Conservation (phyloP, 345 rosid genomes). For the Capsella bursapastoris region DNA sequence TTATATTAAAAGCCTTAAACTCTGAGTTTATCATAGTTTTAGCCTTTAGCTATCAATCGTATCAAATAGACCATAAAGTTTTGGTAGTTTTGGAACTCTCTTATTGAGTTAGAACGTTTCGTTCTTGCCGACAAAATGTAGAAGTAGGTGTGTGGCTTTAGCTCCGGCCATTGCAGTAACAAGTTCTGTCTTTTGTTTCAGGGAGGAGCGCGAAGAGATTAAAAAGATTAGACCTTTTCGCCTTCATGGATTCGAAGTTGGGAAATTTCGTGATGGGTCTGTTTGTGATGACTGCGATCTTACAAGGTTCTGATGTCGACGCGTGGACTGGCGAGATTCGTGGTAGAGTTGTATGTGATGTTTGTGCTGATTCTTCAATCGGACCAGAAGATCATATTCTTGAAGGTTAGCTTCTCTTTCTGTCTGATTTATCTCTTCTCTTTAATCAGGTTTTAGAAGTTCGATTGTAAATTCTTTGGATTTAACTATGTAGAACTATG, state of each 20-base stretch:
- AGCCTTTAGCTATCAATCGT: background rate
- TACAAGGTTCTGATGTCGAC: slow-evolving; percentile 46
- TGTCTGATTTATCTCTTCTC: background rate
- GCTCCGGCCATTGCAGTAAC: slow-evolving; percentile 26
- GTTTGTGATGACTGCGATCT: slow-evolving; percentile 42
- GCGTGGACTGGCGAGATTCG: slow-evolving; percentile 97
- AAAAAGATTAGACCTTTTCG: slow-evolving; percentile 13
- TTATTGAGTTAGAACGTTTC: background rate
- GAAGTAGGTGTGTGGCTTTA: background rate
- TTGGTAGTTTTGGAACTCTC: background rate
- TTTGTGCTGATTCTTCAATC: slow-evolving; percentile 84
- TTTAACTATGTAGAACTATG: slow-evolving; percentile 2
- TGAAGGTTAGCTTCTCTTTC: slow-evolving; percentile 56
- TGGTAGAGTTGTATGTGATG: slow-evolving; percentile 93
- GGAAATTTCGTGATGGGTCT: slow-evolving; percentile 47
- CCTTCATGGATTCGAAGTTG: slow-evolving; percentile 51
- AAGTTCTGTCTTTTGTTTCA: slow-evolving; percentile 2
- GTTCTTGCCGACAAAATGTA: slow-evolving; percentile 17
- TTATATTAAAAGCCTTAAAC: background rate
- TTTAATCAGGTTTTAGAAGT: background rate
- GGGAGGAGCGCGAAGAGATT: slow-evolving; percentile 12
- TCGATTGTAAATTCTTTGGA: background rate
- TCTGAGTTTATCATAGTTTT: background rate
- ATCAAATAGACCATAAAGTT: background rate
- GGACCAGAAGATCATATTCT: slow-evolving; percentile 96